phyloP scores from a whole-genome alignment of 176 grass and related monocot genomes.

The Canna indica region DNA sequence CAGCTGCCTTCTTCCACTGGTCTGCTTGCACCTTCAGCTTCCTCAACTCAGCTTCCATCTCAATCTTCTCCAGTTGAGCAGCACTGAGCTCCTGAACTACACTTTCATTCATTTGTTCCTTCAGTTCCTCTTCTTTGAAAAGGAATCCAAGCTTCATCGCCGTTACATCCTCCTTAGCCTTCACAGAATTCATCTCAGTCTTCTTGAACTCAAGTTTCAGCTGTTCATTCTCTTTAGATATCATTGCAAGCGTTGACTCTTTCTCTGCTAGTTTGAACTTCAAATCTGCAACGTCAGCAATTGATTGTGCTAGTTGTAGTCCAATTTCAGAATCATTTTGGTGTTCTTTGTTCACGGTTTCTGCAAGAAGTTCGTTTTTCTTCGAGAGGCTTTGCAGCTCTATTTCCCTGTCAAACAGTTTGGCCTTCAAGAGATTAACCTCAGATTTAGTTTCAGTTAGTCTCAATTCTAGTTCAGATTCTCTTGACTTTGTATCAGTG shows the following conservation, averaged over 20 bases:
- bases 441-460: slow-evolving; percentile 38
- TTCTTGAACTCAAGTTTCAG: slow-evolving; percentile 35
- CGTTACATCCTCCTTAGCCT: slow-evolving; percentile 36
- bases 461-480: slow-evolving; percentile 29
- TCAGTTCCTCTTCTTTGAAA: slow-evolving; percentile 74
- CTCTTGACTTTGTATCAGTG: slow-evolving; percentile 23
- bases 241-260: slow-evolving; percentile 58
- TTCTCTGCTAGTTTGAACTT: slow-evolving; percentile 72
- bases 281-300: slow-evolving; percentile 31
- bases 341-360: slow-evolving; percentile 30
- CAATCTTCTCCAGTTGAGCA: slow-evolving; percentile 26
- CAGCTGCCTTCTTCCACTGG: slow-evolving; percentile 92
- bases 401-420: slow-evolving; percentile 78
- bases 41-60: slow-evolving; percentile 65
- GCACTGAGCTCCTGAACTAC: slow-evolving; percentile 62
- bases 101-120: slow-evolving; percentile 33
- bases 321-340: slow-evolving; percentile 33
- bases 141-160: slow-evolving; percentile 57
- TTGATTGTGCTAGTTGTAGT: slow-evolving; percentile 50
- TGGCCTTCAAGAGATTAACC: slow-evolving; percentile 43
- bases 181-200: slow-evolving; percentile 32
- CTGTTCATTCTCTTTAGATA: slow-evolving; percentile 57
- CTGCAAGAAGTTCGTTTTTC: slow-evolving; percentile 43
- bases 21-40: slow-evolving; percentile 69
- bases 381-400: slow-evolving; percentile 60